Evolutionary conservation across 2,329 filamentous ascomycete species (phyloP), one percentile per base, ranked within the genome.

Genomic region (Claviceps fusiformis): DNA sequence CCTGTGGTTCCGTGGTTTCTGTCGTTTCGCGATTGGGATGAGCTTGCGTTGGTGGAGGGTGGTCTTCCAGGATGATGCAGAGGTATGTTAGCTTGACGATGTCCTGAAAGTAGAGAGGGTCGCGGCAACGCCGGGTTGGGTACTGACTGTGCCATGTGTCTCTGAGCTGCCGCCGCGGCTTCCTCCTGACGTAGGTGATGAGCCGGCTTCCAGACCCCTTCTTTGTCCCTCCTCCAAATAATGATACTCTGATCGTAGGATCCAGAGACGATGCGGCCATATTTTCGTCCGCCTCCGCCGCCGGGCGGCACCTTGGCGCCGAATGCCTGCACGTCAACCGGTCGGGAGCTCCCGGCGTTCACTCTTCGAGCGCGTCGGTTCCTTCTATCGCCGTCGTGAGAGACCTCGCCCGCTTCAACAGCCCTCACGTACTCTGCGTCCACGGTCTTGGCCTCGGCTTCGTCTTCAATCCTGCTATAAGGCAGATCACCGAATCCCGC

Each of bases 201-300:
- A 39, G 83, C 82, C 54, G 85, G 82, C 61, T 84, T 84, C 91
- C 93, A 97, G 31, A 87, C 81, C 2, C 91, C 91, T 60, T 93
- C 84, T 60, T 83, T 81, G 60, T 95, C 87, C 58, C 89, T 85
- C 61, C 87, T 86, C 93, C 93, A 98, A 55, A 98, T 88, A 60
- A 96, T 91, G 62, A 98, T 89, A 11, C 84, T 91, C 71, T 95
- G 89, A 62, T 98, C 93, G 62, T 98, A 98, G 0, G 90, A 95
- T 2, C 93, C 93, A 7, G 91, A 96, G 3, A 98, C 89, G 57
- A 98, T 98, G n/a, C 91, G 85, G 10, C 87, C 89, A 74, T 92
- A 96, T 61, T 79, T 84, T 63, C 89, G 89, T 31, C 92, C 90
- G 27, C 92, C 92, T 44, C 92, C 92, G 29, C 92, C 91, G 13